phyloP scores from a whole-genome alignment of 2,329 filamentous ascomycete species.

The Xylaria sp. region DNA sequence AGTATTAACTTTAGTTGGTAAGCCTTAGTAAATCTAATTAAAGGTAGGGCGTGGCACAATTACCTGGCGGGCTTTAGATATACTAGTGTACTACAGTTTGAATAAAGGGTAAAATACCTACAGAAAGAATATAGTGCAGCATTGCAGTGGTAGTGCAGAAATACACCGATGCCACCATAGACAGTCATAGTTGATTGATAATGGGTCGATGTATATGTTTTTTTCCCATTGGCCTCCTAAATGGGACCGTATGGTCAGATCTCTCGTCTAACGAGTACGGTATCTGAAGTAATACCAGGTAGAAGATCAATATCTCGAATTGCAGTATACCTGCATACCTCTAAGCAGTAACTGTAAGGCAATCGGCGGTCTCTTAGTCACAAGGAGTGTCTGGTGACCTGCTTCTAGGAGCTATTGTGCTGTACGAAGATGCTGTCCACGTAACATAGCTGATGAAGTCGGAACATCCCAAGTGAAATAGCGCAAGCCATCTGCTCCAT shows the following conservation, averaged over 20 bases:
- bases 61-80: not conserved
- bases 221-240: not conserved
- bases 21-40: too few relatives aligned
- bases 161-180: conserved; percentile 10
- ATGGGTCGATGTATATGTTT: conserved; percentile 19
- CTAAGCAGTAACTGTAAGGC: not conserved
- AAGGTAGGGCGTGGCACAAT: too few relatives aligned
- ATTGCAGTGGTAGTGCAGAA: conserved; percentile 3
- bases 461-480: conserved; percentile 33
- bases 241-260: not conserved
- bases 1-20: too few relatives aligned
- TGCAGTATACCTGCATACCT: not conserved
- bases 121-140: conserved; percentile 1
- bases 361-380: conserved; percentile 7
- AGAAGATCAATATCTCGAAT: not conserved
- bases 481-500: conserved; percentile 31
- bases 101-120: conserved; percentile 26
- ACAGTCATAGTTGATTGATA: conserved; percentile 20
- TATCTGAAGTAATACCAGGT: not conserved
- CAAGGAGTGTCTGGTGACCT: conserved; percentile 13
- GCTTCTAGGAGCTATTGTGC: not conserved
- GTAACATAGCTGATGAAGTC: conserved; percentile 22
- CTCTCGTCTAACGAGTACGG: not conserved
- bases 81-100: not conserved
- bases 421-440: conserved; percentile 8